Evolutionary conservation across 1,284 basidiomycete species (phyloP).

Genomic region (Takashimella tepidaria): DNA sequence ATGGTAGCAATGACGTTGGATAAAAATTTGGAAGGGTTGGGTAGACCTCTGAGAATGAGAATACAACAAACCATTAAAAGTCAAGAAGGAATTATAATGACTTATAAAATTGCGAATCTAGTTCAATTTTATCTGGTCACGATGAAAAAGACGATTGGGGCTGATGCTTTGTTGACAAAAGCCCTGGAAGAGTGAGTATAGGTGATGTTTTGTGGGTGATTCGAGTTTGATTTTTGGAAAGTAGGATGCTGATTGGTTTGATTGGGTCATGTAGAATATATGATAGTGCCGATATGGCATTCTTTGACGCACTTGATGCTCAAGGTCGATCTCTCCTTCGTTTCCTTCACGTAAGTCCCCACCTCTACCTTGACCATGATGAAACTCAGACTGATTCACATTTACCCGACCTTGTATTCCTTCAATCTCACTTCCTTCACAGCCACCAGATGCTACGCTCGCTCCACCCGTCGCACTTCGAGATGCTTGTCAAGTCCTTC

Average conservation of each 20-base stretch:
- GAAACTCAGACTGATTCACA: too few species aligned
- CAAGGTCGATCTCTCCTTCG: conserved; percentile 71
- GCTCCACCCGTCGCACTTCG: conserved; percentile 71
- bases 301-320: conserved; percentile 76
- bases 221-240: too few species aligned
- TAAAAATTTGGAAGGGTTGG: conserved; percentile 73
- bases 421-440: not conserved
- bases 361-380: not conserved
- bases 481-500: conserved; percentile 73
- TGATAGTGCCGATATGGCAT: conserved; percentile 69
- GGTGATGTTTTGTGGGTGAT: too few species aligned
- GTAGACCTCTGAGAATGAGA: conserved; percentile 76
- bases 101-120: conserved; percentile 89
- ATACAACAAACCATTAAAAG: conserved; percentile 87
- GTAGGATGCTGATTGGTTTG: not conserved
- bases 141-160: conserved; percentile 86
- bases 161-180: conserved; percentile 66
- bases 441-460: conserved; percentile 72
- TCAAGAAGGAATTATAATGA: conserved; percentile 85
- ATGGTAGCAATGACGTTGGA: conserved; percentile 81
- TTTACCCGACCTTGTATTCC: too few species aligned
- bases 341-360: conserved; percentile 60
- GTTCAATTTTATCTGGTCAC: conserved; percentile 89
- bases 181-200: conserved; percentile 73
- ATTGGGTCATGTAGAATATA: conserved; percentile 58